Evolutionary conservation across 2,329 filamentous ascomycete genomes (phyloP).

Genomic region (Dothidotthia symphoricarpi): DNA sequence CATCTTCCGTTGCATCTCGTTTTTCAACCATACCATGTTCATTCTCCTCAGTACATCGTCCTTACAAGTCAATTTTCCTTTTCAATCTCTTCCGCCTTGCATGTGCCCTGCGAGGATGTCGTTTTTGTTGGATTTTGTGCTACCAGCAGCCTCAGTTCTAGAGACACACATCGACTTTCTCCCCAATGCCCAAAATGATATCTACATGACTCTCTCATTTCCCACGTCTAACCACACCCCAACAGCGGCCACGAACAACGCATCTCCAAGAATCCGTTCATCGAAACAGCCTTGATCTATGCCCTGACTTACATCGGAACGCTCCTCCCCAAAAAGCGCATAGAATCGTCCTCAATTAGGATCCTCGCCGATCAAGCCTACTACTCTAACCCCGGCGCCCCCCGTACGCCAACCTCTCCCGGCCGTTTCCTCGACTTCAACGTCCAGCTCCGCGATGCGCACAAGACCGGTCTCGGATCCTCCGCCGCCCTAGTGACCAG

Average conservation of each 20-base stretch:
- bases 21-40: background rate
- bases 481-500: slow-evolving; percentile 92
- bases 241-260: slow-evolving; percentile 39
- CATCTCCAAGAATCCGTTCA: slow-evolving; percentile 72
- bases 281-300: slow-evolving; percentile 88
- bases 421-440: slow-evolving; percentile 73
- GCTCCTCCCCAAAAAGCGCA: slow-evolving; percentile 50
- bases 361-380: slow-evolving; percentile 96
- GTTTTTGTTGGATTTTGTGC: too few species aligned
- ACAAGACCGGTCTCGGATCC: slow-evolving; percentile 95
- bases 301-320: slow-evolving; percentile 74
- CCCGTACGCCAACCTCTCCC: slow-evolving; percentile 20
- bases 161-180: too few species aligned
- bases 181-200: background rate
- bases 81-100: too few species aligned
- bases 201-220: slow-evolving; percentile 2
- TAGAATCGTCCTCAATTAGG: slow-evolving; percentile 71
- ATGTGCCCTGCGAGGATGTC: too few species aligned
- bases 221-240: slow-evolving; percentile 1
- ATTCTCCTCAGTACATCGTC: background rate
- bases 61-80: too few species aligned
- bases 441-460: slow-evolving; percentile 70
- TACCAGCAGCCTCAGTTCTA: too few species aligned
- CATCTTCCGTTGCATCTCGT: background rate
- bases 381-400: slow-evolving; percentile 63